Base-by-base conservation (phyloP, 2,329 filamentous ascomycete species). In the Salinomyces thailandicus region DNA sequence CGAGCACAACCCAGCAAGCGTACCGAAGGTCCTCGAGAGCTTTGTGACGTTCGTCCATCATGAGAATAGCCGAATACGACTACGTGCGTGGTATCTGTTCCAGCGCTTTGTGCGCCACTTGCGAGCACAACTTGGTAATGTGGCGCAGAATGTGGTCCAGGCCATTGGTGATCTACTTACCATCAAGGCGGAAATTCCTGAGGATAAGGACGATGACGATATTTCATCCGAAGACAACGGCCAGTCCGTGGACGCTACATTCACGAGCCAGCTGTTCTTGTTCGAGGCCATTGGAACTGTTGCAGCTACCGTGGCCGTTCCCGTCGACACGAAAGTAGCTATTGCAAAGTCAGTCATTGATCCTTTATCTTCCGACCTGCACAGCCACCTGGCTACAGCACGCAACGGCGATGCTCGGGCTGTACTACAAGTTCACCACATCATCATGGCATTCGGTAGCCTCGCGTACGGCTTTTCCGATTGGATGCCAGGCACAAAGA, bases 51-150 rank as follows among this genome's bases (percentile, higher is more conserved):
- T 95, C 32, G 84, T 91, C 3, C 93, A 96, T 54, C 85, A 93
- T 54, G 74, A 81, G 20, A 82, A 94, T 52, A 75, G 85, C 42
- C 85, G 86, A 51, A 82, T 98, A 45, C 84, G 85, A 52, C 82
- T 81, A 5, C 77, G 91, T 41, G 93, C 91, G 1, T 98, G 91
- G 91, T 98, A 96, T 60, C 74, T 98, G 1, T 95, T 98, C 65
- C 82, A 87, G 51, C 82, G 87, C 17, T 81, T 95, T 44, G 83
- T 93, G 41, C 93, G 89, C 64, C 85, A 91, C 49, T 70, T 98
- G 19, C 76, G 87, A 39, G 69, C 73, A 4, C 81, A 93, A 52
- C 76, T 98, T 31, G 86, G 85, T 36, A 85, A 91, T 53, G 81
- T 94, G 19, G 86, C 89, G 1, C 82, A 94, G 58, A 89, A 81